These are phyloP conservation scores for Diaporthe sp. DNA, from an alignment of 2,329 filamentous ascomycete species.

Conservation along the genomic window DNA sequence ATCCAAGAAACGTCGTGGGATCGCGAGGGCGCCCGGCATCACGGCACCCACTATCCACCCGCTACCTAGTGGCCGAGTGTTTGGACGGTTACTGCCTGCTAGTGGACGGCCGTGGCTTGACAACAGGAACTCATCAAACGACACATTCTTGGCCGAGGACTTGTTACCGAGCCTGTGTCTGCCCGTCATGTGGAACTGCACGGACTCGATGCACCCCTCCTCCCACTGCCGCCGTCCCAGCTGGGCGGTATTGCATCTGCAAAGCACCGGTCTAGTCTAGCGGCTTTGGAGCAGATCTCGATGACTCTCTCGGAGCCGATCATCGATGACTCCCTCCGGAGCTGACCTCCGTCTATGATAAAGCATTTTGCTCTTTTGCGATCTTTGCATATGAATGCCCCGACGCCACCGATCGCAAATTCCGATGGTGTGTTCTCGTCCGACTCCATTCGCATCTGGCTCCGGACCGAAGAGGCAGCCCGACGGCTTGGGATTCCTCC, in stretches of 20 bases:
- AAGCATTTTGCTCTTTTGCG: background rate
- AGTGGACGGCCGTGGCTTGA: background rate
- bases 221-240: slow-evolving; percentile 21
- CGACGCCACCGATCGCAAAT: background rate
- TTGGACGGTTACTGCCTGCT: background rate
- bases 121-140: background rate
- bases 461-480: slow-evolving; percentile 4
- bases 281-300: background rate
- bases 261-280: slow-evolving; percentile 14
- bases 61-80: background rate
- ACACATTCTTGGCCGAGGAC: background rate
- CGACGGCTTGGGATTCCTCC: background rate
- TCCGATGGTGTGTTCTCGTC: background rate
- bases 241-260: slow-evolving; percentile 19
- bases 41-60: background rate
- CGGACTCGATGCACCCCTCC: slow-evolving; percentile 12
- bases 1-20: background rate
- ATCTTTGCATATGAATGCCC: background rate
- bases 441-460: background rate
- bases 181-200: slow-evolving; percentile 4
- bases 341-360: slow-evolving; percentile 9
- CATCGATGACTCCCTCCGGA: background rate
- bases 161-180: slow-evolving; percentile 4
- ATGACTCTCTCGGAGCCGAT: slow-evolving; percentile 22
- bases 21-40: slow-evolving; percentile 13